A percentile compares a stretch with the other conserved stretches of the same genome.
Evolutionary conservation across 148 eudicot genomes (phyloP).

Genomic region (Rheum nobile): DNA sequence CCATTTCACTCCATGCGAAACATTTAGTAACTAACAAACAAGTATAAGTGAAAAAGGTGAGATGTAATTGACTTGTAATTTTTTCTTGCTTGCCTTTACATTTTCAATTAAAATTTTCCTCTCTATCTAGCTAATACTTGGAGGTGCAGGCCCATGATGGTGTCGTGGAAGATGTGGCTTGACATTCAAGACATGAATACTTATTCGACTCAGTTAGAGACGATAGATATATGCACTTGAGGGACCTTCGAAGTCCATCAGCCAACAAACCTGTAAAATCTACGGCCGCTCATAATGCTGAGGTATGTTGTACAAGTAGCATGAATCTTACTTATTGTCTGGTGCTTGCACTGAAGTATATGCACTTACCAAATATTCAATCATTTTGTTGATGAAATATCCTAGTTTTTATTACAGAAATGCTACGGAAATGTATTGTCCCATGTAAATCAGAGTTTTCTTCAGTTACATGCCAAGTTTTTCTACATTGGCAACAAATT

Average conservation of each 20-base stretch:
- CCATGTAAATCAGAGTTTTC: not conserved
- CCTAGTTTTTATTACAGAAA: not conserved
- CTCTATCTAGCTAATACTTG: conserved; percentile 3
- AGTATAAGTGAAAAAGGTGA: not conserved
- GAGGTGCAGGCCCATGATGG: conserved; percentile 64
- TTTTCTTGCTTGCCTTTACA: not conserved
- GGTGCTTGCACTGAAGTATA: not conserved
- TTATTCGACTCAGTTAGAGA: conserved; percentile 81
- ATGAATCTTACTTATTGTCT: not conserved
- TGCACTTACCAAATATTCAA: not conserved
- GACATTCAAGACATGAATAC: conserved; percentile 82
- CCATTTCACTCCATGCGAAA: not conserved
- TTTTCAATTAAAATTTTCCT: not conserved
- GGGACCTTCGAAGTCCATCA: conserved; percentile 75
- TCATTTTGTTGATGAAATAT: not conserved
- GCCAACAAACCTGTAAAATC: conserved; percentile 70
- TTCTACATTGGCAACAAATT: not conserved
- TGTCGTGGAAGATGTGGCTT: conserved; percentile 84
- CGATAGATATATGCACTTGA: conserved; percentile 53
- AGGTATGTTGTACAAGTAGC: conserved; percentile 24
- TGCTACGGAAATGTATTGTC: not conserved
- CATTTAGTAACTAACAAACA: not conserved
- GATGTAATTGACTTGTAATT: not conserved
- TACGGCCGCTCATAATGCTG: conserved; percentile 83
- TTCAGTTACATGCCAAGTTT: not conserved